Percentiles rank a stretch among this genome's conserved stretches.
Evolutionary conservation across 2,329 filamentous ascomycete species (phyloP).

Genomic region (Calonectria pseudoreteaudii): DNA sequence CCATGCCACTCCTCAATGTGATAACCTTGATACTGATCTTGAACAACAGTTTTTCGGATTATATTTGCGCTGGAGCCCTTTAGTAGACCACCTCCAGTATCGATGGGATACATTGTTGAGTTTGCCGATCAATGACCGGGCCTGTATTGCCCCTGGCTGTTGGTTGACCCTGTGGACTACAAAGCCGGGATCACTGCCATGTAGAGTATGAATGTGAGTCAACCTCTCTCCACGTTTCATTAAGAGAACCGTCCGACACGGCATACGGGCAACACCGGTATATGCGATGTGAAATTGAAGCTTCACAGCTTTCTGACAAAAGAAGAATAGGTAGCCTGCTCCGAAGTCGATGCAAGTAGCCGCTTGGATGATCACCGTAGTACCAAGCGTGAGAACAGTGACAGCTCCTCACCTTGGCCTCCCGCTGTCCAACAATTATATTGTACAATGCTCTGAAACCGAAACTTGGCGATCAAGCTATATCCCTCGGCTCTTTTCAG

Average conservation of each 20-base stretch:
- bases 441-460: constrained; percentile 48
- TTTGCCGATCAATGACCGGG: background rate
- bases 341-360: constrained; percentile 45
- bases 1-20: background rate
- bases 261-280: constrained; percentile 24
- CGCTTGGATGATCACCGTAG: constrained; percentile 34
- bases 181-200: too few species aligned
- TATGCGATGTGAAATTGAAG: constrained; percentile 31
- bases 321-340: constrained; percentile 37
- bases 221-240: constrained; percentile 2
- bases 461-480: constrained; percentile 29
- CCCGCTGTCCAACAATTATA: constrained; percentile 42
- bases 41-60: background rate
- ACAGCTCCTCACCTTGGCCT: constrained; percentile 41
- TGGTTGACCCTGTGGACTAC: background rate
- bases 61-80: background rate
- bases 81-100: background rate
- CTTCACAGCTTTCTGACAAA: constrained; percentile 24
- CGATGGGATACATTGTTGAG: background rate
- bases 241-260: constrained; percentile 27
- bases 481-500: constrained; percentile 13
- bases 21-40: background rate
- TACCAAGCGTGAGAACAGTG: constrained; percentile 38
- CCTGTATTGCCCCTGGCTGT: background rate
- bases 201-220: background rate